Evolutionary conservation across 306 rosid species (phyloP).

Genomic region (Psophocarpus tetragonolobus): DNA sequence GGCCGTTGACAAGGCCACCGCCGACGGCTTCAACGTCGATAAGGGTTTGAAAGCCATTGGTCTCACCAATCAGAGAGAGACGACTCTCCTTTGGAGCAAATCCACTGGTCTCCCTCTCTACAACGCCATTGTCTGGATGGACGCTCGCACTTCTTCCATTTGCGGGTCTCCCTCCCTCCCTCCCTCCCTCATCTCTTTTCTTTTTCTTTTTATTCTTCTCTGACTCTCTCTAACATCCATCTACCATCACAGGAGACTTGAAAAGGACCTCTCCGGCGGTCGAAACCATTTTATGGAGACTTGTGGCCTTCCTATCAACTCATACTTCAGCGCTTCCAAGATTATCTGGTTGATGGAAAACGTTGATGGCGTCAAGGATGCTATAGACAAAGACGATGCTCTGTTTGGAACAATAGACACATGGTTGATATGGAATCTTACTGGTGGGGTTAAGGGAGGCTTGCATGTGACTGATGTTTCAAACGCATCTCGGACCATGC

Average conservation of each 20-base stretch:
- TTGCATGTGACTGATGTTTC: slow-evolving; percentile 86
- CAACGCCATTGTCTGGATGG: slow-evolving; percentile 97
- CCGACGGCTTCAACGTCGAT: slow-evolving; percentile 74
- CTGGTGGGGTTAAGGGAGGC: slow-evolving; percentile 74
- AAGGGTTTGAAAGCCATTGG: slow-evolving; percentile 81
- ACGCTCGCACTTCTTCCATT: slow-evolving; percentile 73
- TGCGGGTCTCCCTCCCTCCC: slow-evolving; percentile 66
- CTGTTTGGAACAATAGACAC: slow-evolving; percentile 87
- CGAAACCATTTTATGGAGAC: slow-evolving; percentile 67
- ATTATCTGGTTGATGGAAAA: slow-evolving; percentile 86
- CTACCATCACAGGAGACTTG: slow-evolving; percentile 79
- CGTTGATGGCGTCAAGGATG: slow-evolving; percentile 60
- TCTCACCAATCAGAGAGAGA: slow-evolving; percentile 92
- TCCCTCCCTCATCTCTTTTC: not conserved
- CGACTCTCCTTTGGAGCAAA: slow-evolving; percentile 92
- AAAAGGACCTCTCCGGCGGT: slow-evolving; percentile 79
- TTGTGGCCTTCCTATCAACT: slow-evolving; percentile 88
- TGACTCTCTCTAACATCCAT: too few species aligned
- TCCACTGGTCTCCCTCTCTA: slow-evolving; percentile 82
- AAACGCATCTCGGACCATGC: slow-evolving; percentile 88
- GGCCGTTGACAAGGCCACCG: slow-evolving; percentile 84
- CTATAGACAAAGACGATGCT: slow-evolving; percentile 68
- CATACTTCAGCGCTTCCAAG: slow-evolving; percentile 85
- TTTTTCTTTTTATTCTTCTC: not conserved
- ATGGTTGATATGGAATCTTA: slow-evolving; percentile 92